Evolutionary conservation across 139 green algal genomes (phyloP), one percentile per base, ranked within the genome.

Genomic region (Picochlorum sp.): DNA sequence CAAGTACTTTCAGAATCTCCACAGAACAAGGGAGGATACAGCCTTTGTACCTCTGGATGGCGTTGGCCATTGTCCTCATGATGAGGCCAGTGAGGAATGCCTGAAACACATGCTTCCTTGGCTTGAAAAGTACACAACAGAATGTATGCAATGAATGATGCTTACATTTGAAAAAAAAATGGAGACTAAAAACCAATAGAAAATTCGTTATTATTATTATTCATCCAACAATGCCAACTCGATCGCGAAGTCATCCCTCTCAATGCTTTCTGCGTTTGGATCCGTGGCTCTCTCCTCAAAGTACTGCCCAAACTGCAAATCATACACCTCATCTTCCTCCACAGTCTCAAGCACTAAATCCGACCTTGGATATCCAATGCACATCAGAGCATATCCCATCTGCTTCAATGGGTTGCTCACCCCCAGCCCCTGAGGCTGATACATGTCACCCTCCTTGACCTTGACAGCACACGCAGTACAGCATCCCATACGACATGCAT

Each of bases 251-350:
- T 59, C 51, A 31, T 59, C 51, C 13, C 51, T 81, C 64, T 90
- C 79, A 9, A 96, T 67, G 30, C 7, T 66, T 5, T 47, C 26
- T 18, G 66, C 16, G 14, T 84, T 68, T 4, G 83, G 86, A 74
- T 96, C 70, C 2, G 88, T 63, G 10, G 91, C 92, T 50, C 83
- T 64, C 56, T 79, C 50, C 24, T 70, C 76, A 74, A 95, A 95
- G 38, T 38, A 70, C 23, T 75, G 44, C 0, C 92, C 92, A 82
- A 98, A 98, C 77, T 98, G 92, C 71, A 94, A 51, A 64, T 93
- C 86, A 69, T 98, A 98, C n/a, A 97, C 78, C 74, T 97, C 91
- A 66, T 98, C 92, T 76, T 98, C 92, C 14, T 83, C 70, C 37
- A 90, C 83, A 49, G 83, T 90, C 77, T 96, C 86, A 57, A 97